Conservation (phyloP, 129 eudicot genomes). For the Flaveria robusta region DNA sequence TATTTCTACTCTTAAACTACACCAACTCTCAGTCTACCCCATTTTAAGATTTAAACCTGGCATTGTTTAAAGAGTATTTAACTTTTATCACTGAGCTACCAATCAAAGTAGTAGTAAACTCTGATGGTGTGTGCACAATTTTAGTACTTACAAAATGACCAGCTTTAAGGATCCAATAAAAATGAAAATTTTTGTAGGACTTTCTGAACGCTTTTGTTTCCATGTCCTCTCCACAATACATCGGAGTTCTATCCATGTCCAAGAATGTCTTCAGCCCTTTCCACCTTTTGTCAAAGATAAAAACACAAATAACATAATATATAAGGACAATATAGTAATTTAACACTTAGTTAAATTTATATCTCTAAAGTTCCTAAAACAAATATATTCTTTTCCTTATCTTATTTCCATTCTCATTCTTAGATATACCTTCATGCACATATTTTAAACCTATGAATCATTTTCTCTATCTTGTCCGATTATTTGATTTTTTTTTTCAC, state of each 20-base stretch:
- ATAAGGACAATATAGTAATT: slow-evolving; percentile 18
- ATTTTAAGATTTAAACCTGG: too few species aligned
- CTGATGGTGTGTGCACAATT: neutral
- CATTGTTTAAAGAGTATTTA: too few species aligned
- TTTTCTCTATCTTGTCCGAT: too few species aligned
- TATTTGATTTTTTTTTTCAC: too few species aligned
- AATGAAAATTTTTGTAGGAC: slow-evolving; percentile 49
- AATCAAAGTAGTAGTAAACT: too few species aligned
- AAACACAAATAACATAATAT: neutral
- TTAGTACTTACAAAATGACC: slow-evolving; percentile 63
- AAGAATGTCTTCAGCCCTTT: slow-evolving; percentile 45
- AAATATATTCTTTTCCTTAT: neutral
- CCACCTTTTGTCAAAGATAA: slow-evolving; percentile 41
- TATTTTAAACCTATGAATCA: neutral
- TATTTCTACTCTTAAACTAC: too few species aligned
- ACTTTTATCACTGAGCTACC: too few species aligned
- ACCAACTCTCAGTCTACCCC: too few species aligned
- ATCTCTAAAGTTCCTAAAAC: neutral
- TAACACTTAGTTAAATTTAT: neutral
- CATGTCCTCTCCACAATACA: slow-evolving; percentile 40
- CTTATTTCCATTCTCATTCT: neutral
- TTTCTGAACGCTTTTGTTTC: slow-evolving; percentile 47
- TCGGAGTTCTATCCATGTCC: slow-evolving; percentile 35
- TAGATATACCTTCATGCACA: neutral
- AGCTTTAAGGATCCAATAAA: slow-evolving; percentile 60